Evolutionary conservation across 768 basidiomycete species (phyloP), one percentile per base, ranked within the genome.

Genomic region (Cyathus striatus): DNA sequence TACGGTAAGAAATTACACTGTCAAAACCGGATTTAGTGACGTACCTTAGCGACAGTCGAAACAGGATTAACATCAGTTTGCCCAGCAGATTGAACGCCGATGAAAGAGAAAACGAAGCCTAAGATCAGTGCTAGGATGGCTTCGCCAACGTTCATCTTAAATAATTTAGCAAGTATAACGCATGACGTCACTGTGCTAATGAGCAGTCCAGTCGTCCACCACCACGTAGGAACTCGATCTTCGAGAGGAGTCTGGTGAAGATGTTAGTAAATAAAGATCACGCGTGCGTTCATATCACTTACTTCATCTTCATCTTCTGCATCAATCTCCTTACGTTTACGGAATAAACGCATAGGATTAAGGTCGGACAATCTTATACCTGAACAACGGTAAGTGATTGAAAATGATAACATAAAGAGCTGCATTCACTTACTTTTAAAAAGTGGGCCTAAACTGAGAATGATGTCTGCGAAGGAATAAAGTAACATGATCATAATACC

Each of bases 31-130:
- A n/a, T n/a, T n/a, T 9, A 30, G n/a, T 9, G n/a, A n/a, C 27
- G n/a, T 30, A 30, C 27, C 27, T 78, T 79, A 25, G 75, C 78
- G 37, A 81, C 75, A 23, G 77, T 74, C 5, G 74, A 71, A 36
- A 82, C 70, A 6, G 79, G 80, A 54, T 81, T 81, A 54, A 83
- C 69, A 46, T 81, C 78, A 4, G 79, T 83, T 45, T 70, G 62
- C 18, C 81, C 79, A 23, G 73, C 52, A 38, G 73, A 78, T 55
- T 82, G 79, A 7, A 79, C 79, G 30, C 75, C 81, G 49, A 83
- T 76, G 63, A 84, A 82, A 23, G 79, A 79, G 63, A 83, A 84
- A 32, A 81, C 34, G 65, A 81, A 83, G 23, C 76, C 75, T 32
- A 81, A 69, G 45, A 83, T 20, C 36, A 83, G 71, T 5, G 79